A percentile compares a stretch with the other conserved stretches of the same genome.
Evolutionary conservation across 495 filamentous ascomycete genomes (phyloP).

Genomic region (Talaromyces wortmannii): DNA sequence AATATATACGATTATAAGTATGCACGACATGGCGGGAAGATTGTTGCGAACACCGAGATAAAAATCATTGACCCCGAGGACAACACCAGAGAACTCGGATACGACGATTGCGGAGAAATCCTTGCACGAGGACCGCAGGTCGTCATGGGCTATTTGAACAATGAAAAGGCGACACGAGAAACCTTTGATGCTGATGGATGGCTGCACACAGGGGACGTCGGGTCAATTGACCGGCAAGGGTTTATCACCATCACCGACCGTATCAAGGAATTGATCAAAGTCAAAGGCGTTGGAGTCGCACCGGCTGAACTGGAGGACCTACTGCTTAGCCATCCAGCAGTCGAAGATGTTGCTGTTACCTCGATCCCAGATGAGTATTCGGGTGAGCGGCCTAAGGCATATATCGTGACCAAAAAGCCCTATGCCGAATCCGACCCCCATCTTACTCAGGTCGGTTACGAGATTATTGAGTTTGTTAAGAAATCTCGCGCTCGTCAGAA

Average conservation of each 20-base stretch:
- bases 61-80: constrained; percentile 49
- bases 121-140: constrained; percentile 50
- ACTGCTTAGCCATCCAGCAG: constrained; percentile 54
- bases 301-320: constrained; percentile 72
- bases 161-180: constrained; percentile 55
- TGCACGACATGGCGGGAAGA: constrained; percentile 49
- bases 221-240: constrained; percentile 42
- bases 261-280: constrained; percentile 77
- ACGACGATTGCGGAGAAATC: constrained; percentile 53
- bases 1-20: constrained; percentile 42
- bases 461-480: constrained; percentile 31
- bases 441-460: constrained; percentile 3
- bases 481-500: constrained; percentile 59
- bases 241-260: constrained; percentile 60
- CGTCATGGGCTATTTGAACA: constrained; percentile 59
- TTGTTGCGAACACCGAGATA: constrained; percentile 49
- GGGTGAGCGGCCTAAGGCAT: constrained; percentile 72
- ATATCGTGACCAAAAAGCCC: constrained; percentile 46
- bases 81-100: constrained; percentile 33
- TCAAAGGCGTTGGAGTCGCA: constrained; percentile 69
- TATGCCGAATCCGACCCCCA: constrained; percentile 25
- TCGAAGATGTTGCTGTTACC: constrained; percentile 70
- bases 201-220: constrained; percentile 53
- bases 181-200: constrained; percentile 44
- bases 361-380: constrained; percentile 55